Percentiles rank a stretch among this genome's conserved stretches.
phyloP scores from a whole-genome alignment of 1,284 basidiomycete genomes.

The Neonothopanus nambi region DNA sequence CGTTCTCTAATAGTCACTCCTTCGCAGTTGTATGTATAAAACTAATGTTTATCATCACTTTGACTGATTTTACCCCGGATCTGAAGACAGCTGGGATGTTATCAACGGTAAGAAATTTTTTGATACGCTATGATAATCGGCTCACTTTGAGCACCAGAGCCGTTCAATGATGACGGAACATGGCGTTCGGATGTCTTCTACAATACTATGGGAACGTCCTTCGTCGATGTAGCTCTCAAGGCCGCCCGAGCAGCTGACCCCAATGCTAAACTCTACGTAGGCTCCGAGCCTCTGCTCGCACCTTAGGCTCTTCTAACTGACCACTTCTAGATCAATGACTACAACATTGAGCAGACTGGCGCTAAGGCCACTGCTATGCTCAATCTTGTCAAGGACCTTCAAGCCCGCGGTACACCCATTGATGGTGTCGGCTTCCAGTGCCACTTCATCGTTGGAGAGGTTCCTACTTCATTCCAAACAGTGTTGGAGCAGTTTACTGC shows the following conservation, averaged over 20 bases:
- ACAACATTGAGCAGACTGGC: conserved; percentile 52
- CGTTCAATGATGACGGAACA: conserved; percentile 61
- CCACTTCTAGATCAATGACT: conserved; percentile 52
- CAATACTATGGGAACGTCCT: conserved; percentile 36
- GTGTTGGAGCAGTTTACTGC: conserved; percentile 49
- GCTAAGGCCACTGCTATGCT: conserved; percentile 53
- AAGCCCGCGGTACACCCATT: conserved; percentile 48
- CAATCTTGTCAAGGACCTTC: conserved; percentile 49
- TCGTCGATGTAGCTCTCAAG: conserved; percentile 38
- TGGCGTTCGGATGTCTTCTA: conserved; percentile 43
- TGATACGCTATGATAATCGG: neutral
- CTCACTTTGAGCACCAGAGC: conserved; percentile 32
- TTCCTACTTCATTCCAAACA: conserved; percentile 44
- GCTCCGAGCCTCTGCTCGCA: neutral
- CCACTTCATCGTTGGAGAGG: conserved; percentile 52
- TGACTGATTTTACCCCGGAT: neutral
- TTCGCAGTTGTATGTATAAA: conserved; percentile 23
- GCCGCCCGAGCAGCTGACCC: conserved; percentile 45
- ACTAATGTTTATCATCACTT: neutral
- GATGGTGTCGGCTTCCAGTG: conserved; percentile 59
- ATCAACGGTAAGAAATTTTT: conserved; percentile 34
- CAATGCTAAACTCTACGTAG: conserved; percentile 41
- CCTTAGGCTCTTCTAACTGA: conserved; percentile 10
- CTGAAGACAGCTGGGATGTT: conserved; percentile 33
- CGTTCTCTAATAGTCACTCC: neutral